Evolutionary conservation across 768 basidiomycete genomes (phyloP).

Genomic region (Termitomyces sp.): DNA sequence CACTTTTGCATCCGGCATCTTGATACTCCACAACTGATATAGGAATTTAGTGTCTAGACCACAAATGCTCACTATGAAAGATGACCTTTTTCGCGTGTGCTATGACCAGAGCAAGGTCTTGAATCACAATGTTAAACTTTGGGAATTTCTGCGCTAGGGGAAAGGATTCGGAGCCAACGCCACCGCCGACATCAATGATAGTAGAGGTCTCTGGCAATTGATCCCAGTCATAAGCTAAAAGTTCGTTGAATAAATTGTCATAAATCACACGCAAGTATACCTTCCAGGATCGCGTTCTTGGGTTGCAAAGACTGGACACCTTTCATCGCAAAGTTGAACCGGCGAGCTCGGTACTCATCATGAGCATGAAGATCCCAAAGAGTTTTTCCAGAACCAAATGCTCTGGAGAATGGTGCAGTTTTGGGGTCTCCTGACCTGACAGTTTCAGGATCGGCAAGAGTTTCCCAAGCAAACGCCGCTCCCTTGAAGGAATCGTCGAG

Average conservation of each 20-base stretch:
- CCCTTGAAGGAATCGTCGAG: conserved; percentile 28
- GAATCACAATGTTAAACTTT: conserved; percentile 25
- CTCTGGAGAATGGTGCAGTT: conserved; percentile 17
- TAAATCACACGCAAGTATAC: too few relatives aligned
- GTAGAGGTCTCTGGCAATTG: conserved; percentile 2
- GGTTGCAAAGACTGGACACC: conserved; percentile 21
- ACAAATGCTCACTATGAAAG: too few relatives aligned
- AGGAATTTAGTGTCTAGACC: too few relatives aligned
- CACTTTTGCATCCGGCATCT: background rate
- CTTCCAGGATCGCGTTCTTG: conserved; percentile 15
- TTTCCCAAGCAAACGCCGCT: background rate
- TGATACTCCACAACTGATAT: too few relatives aligned
- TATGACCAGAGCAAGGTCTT: conserved; percentile 22
- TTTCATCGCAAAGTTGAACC: conserved; percentile 29
- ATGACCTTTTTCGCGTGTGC: conserved; percentile 18
- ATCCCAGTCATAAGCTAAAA: conserved; percentile 6
- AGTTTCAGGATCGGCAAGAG: conserved; percentile 22
- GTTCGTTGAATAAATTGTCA: background rate
- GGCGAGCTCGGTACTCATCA: conserved; percentile 12
- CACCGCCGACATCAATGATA: conserved; percentile 34
- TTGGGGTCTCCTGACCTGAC: conserved; percentile 19
- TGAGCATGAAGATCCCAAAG: conserved; percentile 24
- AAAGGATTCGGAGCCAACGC: conserved; percentile 26
- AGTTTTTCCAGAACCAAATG: conserved; percentile 16
- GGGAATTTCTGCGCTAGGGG: conserved; percentile 23